phyloP scores from a whole-genome alignment of 2,329 filamentous ascomycete genomes.

The Xylariales sp. region DNA sequence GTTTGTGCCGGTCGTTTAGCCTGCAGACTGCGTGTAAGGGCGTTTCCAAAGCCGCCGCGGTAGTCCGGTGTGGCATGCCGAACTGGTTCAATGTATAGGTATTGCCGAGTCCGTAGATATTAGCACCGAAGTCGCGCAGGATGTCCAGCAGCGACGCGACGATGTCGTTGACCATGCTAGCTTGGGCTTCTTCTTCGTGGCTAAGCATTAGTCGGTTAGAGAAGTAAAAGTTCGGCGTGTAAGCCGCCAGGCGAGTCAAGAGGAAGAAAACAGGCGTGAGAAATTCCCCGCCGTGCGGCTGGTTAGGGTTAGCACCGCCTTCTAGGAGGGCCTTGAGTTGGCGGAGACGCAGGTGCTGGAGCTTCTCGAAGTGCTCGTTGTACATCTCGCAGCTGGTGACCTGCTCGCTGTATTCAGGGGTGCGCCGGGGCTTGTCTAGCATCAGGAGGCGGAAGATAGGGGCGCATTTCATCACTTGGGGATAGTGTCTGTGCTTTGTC shows the following conservation, averaged over 20 bases:
- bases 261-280: slow-evolving; percentile 30
- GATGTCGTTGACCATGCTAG: slow-evolving; percentile 16
- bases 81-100: not conserved
- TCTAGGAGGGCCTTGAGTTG: slow-evolving; percentile 30
- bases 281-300: not conserved
- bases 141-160: slow-evolving; percentile 13
- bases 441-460: slow-evolving; percentile 31
- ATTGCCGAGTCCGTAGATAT: slow-evolving; percentile 5
- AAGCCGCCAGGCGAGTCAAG: not conserved
- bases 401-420: too few relatives aligned
- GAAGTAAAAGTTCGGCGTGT: slow-evolving; percentile 17
- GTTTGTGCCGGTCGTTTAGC: slow-evolving; percentile 23
- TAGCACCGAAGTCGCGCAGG: slow-evolving; percentile 21
- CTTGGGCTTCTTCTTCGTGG: slow-evolving; percentile 21
- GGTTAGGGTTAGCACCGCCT: slow-evolving; percentile 21
- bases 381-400: slow-evolving; percentile 17
- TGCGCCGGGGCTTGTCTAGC: slow-evolving; percentile 21
- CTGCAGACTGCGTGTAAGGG: slow-evolving; percentile 23
- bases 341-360: slow-evolving; percentile 10
- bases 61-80: too few relatives aligned
- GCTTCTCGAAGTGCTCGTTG: slow-evolving; percentile 15
- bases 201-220: not conserved
- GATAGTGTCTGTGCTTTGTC: not conserved
- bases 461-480: slow-evolving; percentile 1
- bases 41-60: not conserved